Base-by-base conservation (phyloP, 2,329 filamentous ascomycete genomes). In the Pseudogymnoascus pannorum region DNA sequence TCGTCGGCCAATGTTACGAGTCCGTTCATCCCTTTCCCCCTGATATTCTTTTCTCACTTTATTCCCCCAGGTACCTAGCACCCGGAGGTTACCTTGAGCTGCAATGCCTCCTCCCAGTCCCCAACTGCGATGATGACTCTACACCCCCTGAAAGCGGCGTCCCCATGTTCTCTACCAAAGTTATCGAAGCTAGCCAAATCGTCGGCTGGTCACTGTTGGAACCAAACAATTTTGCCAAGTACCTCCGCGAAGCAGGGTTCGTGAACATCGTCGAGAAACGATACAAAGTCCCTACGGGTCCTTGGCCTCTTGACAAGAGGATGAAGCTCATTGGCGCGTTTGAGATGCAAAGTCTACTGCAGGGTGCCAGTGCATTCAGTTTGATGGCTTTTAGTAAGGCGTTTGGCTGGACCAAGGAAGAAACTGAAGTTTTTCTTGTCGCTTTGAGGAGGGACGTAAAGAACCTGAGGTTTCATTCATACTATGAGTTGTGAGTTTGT, bases 101-200 rank as follows among this genome's bases (percentile, higher is more conserved):
- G 29, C 58, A 35, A 48, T 59, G 33, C 20, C 54, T 33, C 16
- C 54, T 57, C 14, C 26, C 54, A 14, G 24, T 58, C 8, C 58
- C 57, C 29, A 26, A 44, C 20, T 60, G 60, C 35, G 60, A 63
- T 38, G 61, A 63, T 35, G 57, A 12, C 9, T 59, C 51, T 24
- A 38, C 61, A 24, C 54, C 54, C 5, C 11, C 31, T 24, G 20
- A 35, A 7, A 62, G 57, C 24, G 33, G 54, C 24, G 54, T 31
- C 5, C 54, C 33, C 5, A n/a, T 57, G 9, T 36, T 81, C 54
- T 75, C 73, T 4, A 79, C 71, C 5, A 69, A 71, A 66, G 74
- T 74, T 2, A 60, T 71, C 33, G 69, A 36, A 73, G 71, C 57
- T 73, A 69, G 70, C 63, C 29, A 59, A 20, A 38, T 29, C n/a